Percentiles rank a stretch among this genome's conserved stretches.
These are phyloP conservation scores for Ganoderma meredithae DNA, from an alignment of 1,284 basidiomycete species.

Conservation along the genomic window DNA sequence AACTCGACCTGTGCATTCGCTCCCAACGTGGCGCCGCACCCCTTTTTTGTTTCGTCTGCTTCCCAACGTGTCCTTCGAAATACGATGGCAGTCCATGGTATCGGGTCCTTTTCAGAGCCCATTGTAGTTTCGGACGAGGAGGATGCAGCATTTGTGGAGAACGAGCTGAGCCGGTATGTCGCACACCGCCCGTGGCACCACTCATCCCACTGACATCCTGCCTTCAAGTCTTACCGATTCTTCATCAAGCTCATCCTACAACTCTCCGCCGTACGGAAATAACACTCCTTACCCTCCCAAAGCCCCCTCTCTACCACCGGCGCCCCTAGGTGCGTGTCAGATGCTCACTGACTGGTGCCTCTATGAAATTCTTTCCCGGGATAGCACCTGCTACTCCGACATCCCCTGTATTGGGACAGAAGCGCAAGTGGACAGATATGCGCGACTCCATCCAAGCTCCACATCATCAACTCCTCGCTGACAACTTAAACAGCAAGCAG, in stretches of 20 bases:
- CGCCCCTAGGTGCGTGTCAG: neutral
- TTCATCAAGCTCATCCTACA: slow-evolving; percentile 18
- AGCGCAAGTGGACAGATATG: slow-evolving; percentile 34
- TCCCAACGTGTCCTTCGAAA: neutral
- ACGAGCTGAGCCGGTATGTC: slow-evolving; percentile 33
- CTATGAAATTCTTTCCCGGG: neutral
- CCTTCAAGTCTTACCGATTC: slow-evolving; percentile 23
- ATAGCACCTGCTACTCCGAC: slow-evolving; percentile 3
- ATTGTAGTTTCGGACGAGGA: slow-evolving; percentile 54
- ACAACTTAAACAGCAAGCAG: slow-evolving; percentile 20
- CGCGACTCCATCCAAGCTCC: slow-evolving; percentile 5
- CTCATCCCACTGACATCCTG: neutral
- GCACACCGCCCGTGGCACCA: neutral
- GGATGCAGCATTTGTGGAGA: slow-evolving; percentile 44
- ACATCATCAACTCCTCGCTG: neutral
- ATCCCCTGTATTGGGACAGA: slow-evolving; percentile 23
- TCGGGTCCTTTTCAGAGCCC: slow-evolving; percentile 44
- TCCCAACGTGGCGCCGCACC: neutral
- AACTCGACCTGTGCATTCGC: neutral
- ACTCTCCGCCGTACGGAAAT: slow-evolving; percentile 12
- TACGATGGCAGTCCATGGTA: slow-evolving; percentile 33
- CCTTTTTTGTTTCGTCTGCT: neutral
- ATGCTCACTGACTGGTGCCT: neutral
- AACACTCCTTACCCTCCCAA: neutral
- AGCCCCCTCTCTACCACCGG: neutral